Conservation (phyloP, 257 asterid genomes). For the Solanum raphanifolium region DNA sequence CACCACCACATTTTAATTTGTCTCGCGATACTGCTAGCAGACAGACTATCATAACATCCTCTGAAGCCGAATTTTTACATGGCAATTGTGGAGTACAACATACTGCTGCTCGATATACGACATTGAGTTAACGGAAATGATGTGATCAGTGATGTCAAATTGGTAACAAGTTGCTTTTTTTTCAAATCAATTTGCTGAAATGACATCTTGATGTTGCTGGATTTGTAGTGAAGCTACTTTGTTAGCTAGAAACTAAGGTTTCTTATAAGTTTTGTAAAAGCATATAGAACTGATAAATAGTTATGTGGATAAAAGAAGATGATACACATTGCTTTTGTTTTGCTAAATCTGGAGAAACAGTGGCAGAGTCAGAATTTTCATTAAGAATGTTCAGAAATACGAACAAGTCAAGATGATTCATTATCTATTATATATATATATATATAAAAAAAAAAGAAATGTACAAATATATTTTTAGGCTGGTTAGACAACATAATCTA, state of each 20-base stretch:
- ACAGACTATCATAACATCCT: background rate
- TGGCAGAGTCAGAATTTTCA: background rate
- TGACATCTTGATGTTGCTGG: constrained; percentile 16
- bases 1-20: constrained; percentile 4
- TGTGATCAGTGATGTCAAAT: constrained; percentile 14
- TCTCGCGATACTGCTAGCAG: constrained; percentile 8
- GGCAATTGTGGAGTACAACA: background rate
- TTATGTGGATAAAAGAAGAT: background rate
- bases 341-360: background rate
- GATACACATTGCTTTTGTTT: background rate
- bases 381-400: background rate
- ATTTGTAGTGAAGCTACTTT: background rate
- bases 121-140: background rate
- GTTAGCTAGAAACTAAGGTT: background rate
- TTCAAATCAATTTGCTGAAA: constrained; percentile 13
- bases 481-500: constrained; percentile 14
- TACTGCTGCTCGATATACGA: background rate
- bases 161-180: constrained; percentile 14
- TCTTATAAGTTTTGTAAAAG: constrained; percentile 7
- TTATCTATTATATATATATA: background rate
- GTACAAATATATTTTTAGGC: background rate
- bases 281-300: background rate
- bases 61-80: background rate
- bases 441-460: background rate
- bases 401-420: background rate